Conservation (phyloP, 306 rosid genomes). For the Cucumis cinereus region DNA sequence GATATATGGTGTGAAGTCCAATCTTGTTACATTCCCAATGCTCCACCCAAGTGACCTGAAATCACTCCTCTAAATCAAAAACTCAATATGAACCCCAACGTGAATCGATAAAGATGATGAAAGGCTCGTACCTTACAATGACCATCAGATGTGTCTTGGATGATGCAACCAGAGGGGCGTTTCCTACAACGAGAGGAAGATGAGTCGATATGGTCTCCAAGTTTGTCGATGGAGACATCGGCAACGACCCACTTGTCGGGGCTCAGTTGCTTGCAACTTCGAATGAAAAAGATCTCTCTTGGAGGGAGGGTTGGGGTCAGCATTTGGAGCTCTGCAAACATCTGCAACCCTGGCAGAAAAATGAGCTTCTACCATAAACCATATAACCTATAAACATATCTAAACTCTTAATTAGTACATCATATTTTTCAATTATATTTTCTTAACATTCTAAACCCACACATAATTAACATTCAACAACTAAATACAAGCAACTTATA, state of each 20-base stretch:
- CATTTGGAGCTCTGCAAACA: conserved; percentile 92
- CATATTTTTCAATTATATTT: too few species aligned
- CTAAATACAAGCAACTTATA: too few species aligned
- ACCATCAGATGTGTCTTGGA: conserved; percentile 72
- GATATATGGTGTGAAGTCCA: conserved; percentile 56
- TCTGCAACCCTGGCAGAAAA: conserved; percentile 27
- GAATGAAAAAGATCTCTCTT: conserved; percentile 73
- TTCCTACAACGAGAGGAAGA: conserved; percentile 67
- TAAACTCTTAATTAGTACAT: too few species aligned
- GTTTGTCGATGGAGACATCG: conserved; percentile 73
- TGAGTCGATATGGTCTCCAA: conserved; percentile 58
- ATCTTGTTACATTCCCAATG: conserved; percentile 87
- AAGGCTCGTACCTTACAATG: conserved; percentile 61
- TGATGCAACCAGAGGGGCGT: conserved; percentile 97
- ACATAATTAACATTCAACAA: too few species aligned
- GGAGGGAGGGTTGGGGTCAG: conserved; percentile 77
- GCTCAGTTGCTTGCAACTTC: conserved; percentile 61
- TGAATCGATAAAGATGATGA: too few species aligned
- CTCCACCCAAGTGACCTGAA: conserved; percentile 86
- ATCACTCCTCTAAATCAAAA: neutral
- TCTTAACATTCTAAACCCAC: too few species aligned
- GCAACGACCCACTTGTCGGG: conserved; percentile 76
- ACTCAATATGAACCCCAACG: too few species aligned
- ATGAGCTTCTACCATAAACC: neutral
- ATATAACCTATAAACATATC: too few species aligned